These are phyloP conservation scores for Diplotaxis tenuifolia DNA, from an alignment of 345 rosid species.

Conservation along the genomic window DNA sequence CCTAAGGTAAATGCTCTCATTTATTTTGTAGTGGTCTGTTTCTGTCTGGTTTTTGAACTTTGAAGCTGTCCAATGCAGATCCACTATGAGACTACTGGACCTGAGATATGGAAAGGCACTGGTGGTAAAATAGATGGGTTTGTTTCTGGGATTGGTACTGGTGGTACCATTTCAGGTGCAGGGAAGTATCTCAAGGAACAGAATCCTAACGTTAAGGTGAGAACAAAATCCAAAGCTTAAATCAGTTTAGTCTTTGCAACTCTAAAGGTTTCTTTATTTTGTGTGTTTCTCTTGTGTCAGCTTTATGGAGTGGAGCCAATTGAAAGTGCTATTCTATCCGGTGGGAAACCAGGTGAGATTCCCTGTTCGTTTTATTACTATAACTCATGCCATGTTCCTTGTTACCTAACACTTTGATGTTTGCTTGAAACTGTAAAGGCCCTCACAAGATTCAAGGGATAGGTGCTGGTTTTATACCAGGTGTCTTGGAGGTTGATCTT, in stretches of 20 bases:
- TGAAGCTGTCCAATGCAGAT: constrained; percentile 42
- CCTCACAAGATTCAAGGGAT: constrained; percentile 98
- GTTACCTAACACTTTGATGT: constrained; percentile 15
- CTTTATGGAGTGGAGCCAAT: constrained; percentile 80
- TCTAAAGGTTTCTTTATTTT: neutral
- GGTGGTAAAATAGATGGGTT: constrained; percentile 79
- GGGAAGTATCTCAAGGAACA: constrained; percentile 87
- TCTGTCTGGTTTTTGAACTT: too few relatives aligned
- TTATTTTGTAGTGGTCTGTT: too few relatives aligned
- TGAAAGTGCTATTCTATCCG: constrained; percentile 77
- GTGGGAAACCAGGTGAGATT: constrained; percentile 80
- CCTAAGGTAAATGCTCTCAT: constrained; percentile 59
- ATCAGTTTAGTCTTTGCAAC: neutral
- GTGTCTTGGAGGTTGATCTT: constrained; percentile 67
- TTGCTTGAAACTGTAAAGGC: constrained; percentile 43
- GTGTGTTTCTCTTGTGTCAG: constrained; percentile 39
- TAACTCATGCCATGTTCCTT: neutral
- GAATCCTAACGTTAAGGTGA: constrained; percentile 70
- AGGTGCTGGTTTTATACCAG: constrained; percentile 88
- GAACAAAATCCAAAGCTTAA: neutral
- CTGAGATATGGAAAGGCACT: constrained; percentile 86
- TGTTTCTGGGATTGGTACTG: constrained; percentile 94
- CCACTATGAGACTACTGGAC: constrained; percentile 93
- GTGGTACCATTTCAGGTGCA: constrained; percentile 87
- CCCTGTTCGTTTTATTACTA: neutral